Percentiles rank a stretch among this genome's conserved stretches.
Conservation (phyloP, 2,329 filamentous ascomycete species). For the Nemania sp. region DNA sequence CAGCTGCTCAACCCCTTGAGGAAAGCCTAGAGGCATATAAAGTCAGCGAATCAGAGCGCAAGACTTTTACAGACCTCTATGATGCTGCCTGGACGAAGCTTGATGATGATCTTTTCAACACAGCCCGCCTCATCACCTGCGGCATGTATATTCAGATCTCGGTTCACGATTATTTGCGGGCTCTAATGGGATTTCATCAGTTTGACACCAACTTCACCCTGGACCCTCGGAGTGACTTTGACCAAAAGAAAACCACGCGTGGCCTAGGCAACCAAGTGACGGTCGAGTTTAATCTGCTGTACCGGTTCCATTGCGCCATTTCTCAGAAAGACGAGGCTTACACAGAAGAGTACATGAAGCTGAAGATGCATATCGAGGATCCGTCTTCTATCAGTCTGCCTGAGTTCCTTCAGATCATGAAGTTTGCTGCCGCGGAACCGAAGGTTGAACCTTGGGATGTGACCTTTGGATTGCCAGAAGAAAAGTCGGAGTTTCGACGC, state of each 20-base stretch:
- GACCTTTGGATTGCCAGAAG: neutral
- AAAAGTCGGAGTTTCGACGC: neutral
- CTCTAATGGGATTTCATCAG: neutral
- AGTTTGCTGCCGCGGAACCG: neutral
- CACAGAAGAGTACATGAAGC: neutral
- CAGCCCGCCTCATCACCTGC: neutral
- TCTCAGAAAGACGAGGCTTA: neutral
- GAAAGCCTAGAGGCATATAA: neutral
- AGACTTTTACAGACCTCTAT: neutral
- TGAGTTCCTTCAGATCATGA: neutral
- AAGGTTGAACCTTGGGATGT: neutral
- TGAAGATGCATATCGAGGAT: neutral
- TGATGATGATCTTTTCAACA: neutral
- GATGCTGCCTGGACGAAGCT: neutral
- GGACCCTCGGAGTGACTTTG: neutral
- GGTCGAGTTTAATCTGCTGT: neutral
- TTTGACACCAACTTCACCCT: neutral
- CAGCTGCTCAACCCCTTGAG: neutral
- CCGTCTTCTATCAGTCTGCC: neutral
- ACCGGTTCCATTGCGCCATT: neutral
- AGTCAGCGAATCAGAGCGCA: neutral
- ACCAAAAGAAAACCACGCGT: neutral
- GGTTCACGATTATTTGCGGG: neutral
- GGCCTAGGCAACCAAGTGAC: neutral
- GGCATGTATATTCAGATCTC: neutral